Evolutionary conservation across 2,329 filamentous ascomycete species (phyloP).

Genomic region (Xylaria sp.): DNA sequence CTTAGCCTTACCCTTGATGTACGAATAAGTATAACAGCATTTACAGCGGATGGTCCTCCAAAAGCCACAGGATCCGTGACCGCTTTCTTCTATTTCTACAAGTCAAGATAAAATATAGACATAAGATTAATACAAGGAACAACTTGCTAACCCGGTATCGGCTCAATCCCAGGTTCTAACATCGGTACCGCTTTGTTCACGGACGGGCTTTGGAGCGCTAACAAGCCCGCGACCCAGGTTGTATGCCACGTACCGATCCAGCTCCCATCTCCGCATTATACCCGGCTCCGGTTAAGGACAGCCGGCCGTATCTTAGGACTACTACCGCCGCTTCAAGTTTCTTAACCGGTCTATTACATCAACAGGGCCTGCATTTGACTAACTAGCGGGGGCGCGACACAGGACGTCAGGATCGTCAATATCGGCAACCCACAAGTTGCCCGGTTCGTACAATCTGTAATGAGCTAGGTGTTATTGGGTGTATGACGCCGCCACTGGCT

Average conservation of each 20-base stretch:
- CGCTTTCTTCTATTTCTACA: neutral
- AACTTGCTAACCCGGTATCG: slow-evolving; percentile 27
- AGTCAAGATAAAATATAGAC: neutral
- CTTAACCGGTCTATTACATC: neutral
- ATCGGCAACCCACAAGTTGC: neutral
- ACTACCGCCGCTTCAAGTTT: neutral
- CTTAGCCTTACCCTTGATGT: neutral
- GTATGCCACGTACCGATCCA: slow-evolving; percentile 3
- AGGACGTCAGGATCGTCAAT: slow-evolving; percentile 4
- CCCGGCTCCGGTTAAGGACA: slow-evolving; percentile 27
- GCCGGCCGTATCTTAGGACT: slow-evolving; percentile 2
- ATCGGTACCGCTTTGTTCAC: slow-evolving; percentile 2
- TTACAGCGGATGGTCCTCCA: neutral
- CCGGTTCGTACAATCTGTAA: neutral
- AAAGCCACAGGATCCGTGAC: neutral
- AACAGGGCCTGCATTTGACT: neutral
- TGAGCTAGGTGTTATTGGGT: neutral
- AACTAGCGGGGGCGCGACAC: slow-evolving; percentile 1
- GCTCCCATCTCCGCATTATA: slow-evolving; percentile 34
- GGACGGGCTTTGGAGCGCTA: neutral
- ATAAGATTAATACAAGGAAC: neutral
- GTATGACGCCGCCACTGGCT: neutral
- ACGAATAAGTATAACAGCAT: neutral
- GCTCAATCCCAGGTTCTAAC: neutral
- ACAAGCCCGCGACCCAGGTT: neutral